phyloP scores from a whole-genome alignment of 2,329 filamentous ascomycete species.

The Beauveria asiatica region DNA sequence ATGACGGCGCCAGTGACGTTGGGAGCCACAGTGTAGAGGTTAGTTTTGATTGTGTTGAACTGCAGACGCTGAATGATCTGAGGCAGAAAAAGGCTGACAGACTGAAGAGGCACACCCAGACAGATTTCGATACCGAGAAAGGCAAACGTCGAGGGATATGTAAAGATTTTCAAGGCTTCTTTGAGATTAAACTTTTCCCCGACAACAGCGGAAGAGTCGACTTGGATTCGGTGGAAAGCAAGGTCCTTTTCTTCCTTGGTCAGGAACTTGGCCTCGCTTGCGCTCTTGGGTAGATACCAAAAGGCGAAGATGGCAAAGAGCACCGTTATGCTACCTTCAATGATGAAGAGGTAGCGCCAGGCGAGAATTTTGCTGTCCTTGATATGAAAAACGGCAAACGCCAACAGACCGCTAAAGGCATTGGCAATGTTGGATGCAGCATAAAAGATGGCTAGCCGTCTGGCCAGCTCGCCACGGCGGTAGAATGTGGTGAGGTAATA shows the following conservation, averaged over 20 bases:
- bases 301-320: slow-evolving; percentile 55
- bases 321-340: slow-evolving; percentile 50
- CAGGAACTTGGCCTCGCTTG: slow-evolving; percentile 57
- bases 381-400: slow-evolving; percentile 42
- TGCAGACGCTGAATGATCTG: slow-evolving; percentile 45
- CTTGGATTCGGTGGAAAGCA: slow-evolving; percentile 64
- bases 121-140: slow-evolving; percentile 49
- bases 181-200: slow-evolving; percentile 42
- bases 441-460: slow-evolving; percentile 58
- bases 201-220: slow-evolving; percentile 60
- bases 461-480: slow-evolving; percentile 35
- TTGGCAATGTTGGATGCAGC: slow-evolving; percentile 67
- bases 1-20: slow-evolving; percentile 67
- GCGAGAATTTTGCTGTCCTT: slow-evolving; percentile 25
- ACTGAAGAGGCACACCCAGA: slow-evolving; percentile 50
- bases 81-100: slow-evolving; percentile 44
- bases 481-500: slow-evolving; percentile 47
- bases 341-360: slow-evolving; percentile 46
- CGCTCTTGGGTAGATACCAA: slow-evolving; percentile 59
- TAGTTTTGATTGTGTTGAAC: slow-evolving; percentile 50
- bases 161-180: slow-evolving; percentile 45
- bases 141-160: slow-evolving; percentile 37
- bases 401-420: slow-evolving; percentile 39
- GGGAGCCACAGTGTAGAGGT: slow-evolving; percentile 74
- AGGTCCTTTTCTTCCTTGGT: slow-evolving; percentile 56